A percentile compares a stretch with the other conserved stretches of the same genome.
phyloP scores from a whole-genome alignment of 305 asterid species.

The Fraxinus paxiana region DNA sequence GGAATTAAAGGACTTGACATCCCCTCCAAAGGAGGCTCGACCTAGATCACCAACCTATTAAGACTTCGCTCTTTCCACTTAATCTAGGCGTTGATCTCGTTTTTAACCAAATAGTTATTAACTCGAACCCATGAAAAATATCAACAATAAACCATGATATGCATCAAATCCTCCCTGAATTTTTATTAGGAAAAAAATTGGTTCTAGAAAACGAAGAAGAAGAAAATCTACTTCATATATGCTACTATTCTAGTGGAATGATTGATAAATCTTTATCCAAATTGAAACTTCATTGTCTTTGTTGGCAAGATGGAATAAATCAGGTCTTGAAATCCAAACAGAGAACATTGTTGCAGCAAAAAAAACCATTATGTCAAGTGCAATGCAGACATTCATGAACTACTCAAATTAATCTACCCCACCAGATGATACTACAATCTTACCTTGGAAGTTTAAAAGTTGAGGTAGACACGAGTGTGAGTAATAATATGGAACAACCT shows the following conservation, averaged over 20 bases:
- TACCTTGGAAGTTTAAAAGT: background rate
- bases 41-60: too few species aligned
- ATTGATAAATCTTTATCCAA: background rate
- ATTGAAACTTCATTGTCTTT: background rate
- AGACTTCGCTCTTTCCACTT: too few species aligned
- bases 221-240: background rate
- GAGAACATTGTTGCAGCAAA: background rate
- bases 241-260: background rate
- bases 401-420: background rate
- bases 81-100: too few species aligned
- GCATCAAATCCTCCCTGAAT: background rate
- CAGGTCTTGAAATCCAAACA: background rate
- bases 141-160: background rate
- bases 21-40: too few species aligned
- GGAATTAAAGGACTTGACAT: too few species aligned
- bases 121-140: background rate
- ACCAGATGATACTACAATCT: background rate
- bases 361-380: background rate
- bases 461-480: background rate
- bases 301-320: background rate
- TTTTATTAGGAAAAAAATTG: background rate
- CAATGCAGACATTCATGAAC: background rate
- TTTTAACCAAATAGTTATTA: background rate
- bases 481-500: background rate
- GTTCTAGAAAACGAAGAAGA: background rate